A percentile compares a stretch with the other conserved stretches of the same genome.
Conservation (phyloP, 2,329 filamentous ascomycete species). For the Verticillium isaacii region DNA sequence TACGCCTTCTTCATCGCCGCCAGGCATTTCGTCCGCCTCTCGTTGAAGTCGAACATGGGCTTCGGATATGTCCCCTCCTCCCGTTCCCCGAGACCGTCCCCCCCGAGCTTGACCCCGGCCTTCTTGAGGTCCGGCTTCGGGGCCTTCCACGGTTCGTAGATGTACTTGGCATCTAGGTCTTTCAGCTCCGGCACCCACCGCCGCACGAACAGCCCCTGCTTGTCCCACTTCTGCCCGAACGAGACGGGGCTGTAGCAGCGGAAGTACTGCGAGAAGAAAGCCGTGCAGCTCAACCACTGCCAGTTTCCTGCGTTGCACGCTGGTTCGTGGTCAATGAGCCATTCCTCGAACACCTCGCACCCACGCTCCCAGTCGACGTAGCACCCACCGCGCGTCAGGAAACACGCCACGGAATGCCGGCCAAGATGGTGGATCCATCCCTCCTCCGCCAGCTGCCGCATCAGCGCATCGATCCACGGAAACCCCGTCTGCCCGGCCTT, state of each 20-base stretch:
- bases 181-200: conserved; percentile 64
- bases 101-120: conserved; percentile 58
- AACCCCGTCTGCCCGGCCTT: conserved; percentile 66
- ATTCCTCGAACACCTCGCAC: conserved; percentile 73
- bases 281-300: conserved; percentile 73
- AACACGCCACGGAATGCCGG: conserved; percentile 73
- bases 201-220: conserved; percentile 58
- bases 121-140: conserved; percentile 63
- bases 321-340: conserved; percentile 69
- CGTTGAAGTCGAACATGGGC: conserved; percentile 72
- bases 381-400: conserved; percentile 73
- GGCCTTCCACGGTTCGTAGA: conserved; percentile 78
- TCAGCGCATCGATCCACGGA: conserved; percentile 75
- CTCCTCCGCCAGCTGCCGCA: conserved; percentile 67
- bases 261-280: conserved; percentile 70
- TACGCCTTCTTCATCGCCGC: conserved; percentile 69
- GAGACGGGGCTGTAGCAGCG: conserved; percentile 66
- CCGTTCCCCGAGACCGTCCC: conserved; percentile 39
- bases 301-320: conserved; percentile 73
- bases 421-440: conserved; percentile 81
- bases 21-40: conserved; percentile 58
- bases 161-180: conserved; percentile 60
- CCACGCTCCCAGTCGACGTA: conserved; percentile 78
- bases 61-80: conserved; percentile 58
- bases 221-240: conserved; percentile 74